Evolutionary conservation across 805 yeast genomes (phyloP), one percentile per base, ranked within the genome.

Genomic region (Candida piceae): DNA sequence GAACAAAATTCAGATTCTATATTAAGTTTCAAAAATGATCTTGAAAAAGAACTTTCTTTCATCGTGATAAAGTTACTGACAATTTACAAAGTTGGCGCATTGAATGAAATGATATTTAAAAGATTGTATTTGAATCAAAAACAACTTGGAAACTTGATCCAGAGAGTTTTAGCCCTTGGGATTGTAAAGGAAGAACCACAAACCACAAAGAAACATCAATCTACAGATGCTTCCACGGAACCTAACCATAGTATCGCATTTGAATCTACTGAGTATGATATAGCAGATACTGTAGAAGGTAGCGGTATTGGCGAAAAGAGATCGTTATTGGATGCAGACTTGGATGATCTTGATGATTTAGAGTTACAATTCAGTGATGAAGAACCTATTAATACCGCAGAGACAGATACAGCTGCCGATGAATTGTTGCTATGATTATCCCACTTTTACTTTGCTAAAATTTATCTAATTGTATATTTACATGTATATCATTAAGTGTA

Each of bases 101-200:
- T 58, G 30, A 38, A 48, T n/a, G 31, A 36, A 1, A 30, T 26
- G 4, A 11, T 50, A 7, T 17, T 42, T 2, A 22, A 32, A 7
- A 49, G 64, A 45, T 26, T 61, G 26, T 27, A 36, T 6, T 38
- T 55, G 23, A 62, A 62, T 40, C 40, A 41, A 11, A 32, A 38
- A 5, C 31, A 34, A 1, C 40, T 62, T 19, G 61, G 62, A 2
- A 23, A 34, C 4, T 32, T 55, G 20, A 57, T 36, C 32, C 30
- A 29, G 16, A 39, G 43, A 22, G 45, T 45, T 4, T 5, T 34
- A 5, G 13, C 5, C 2, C 12, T 29, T 7, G 28, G 22, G 12
- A 21, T 23, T 13, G 19, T 22, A 6, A 8, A 18, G 4, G 11
- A 6, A 12, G 24, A 29, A 12, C 11, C n/a, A n/a, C n/a, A n/a